Conservation (phyloP, 2,329 filamentous ascomycete species). For the Colletotrichum aenigma region DNA sequence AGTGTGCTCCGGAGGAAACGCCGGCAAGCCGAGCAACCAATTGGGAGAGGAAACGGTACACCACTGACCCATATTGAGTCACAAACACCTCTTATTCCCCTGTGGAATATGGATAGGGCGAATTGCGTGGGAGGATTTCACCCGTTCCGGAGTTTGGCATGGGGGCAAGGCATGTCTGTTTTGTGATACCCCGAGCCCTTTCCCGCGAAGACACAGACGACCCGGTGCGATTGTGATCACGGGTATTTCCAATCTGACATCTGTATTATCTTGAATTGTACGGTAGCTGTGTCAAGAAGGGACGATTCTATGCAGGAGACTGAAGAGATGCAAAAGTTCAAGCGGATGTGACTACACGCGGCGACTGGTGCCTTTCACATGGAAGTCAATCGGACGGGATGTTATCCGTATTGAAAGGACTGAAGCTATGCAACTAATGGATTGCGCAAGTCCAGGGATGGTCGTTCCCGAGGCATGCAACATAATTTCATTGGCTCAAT, state of each 20-base stretch:
- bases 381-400: not conserved
- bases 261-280: not conserved
- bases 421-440: not conserved
- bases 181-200: conserved; percentile 17
- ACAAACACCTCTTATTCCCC: not conserved
- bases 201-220: not conserved
- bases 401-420: not conserved
- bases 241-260: not conserved
- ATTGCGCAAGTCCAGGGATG: not conserved
- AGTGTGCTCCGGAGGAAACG: not conserved
- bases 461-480: not conserved
- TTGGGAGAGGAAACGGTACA: not conserved
- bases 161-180: conserved; percentile 11
- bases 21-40: not conserved
- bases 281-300: not conserved
- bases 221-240: not conserved
- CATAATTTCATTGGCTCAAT: conserved; percentile 16
- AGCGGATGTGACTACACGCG: not conserved
- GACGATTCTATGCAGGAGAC: not conserved
- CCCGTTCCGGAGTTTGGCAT: conserved; percentile 10
- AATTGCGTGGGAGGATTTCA: not conserved
- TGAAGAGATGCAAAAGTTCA: not conserved
- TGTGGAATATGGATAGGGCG: not conserved
- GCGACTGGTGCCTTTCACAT: not conserved
- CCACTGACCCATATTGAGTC: not conserved